A percentile compares a stretch with the other conserved stretches of the same genome.
phyloP scores from a whole-genome alignment of 2,329 filamentous ascomycete genomes.

The Alternaria sp. region DNA sequence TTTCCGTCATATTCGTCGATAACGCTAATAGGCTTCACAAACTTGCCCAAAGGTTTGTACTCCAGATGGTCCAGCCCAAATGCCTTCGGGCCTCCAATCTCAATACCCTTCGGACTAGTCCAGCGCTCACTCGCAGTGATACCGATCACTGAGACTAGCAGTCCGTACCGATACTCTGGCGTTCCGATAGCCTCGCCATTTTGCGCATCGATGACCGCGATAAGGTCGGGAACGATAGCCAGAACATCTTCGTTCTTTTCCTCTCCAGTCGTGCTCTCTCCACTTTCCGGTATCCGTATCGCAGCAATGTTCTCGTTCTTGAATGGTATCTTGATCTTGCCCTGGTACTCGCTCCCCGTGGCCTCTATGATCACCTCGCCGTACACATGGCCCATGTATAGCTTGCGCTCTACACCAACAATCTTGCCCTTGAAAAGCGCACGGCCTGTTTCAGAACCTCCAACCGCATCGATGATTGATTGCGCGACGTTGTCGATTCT shows the following conservation, averaged over 20 bases:
- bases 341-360: constrained; percentile 37
- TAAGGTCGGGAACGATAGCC: constrained; percentile 58
- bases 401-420: constrained; percentile 51
- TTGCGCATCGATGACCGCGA: constrained; percentile 57
- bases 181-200: constrained; percentile 59
- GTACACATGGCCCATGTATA: constrained; percentile 52
- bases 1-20: constrained; percentile 55
- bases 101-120: constrained; percentile 58
- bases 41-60: constrained; percentile 60
- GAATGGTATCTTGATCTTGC: constrained; percentile 69
- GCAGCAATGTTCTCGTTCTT: constrained; percentile 78
- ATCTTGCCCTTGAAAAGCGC: constrained; percentile 56
- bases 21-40: constrained; percentile 61
- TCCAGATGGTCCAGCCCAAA: constrained; percentile 58
- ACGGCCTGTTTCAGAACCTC: constrained; percentile 44
- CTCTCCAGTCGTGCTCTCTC: constrained; percentile 33
- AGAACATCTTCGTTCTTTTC: constrained; percentile 51
- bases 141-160: constrained; percentile 60
- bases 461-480: constrained; percentile 52
- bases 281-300: constrained; percentile 36
- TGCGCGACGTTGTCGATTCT: constrained; percentile 47
- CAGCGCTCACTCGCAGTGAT: constrained; percentile 62
- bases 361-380: constrained; percentile 51
- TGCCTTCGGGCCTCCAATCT: constrained; percentile 58
- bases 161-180: constrained; percentile 62